These are phyloP conservation scores for Leptographium procerum DNA, from an alignment of 2,329 filamentous ascomycete genomes.

Conservation along the genomic window DNA sequence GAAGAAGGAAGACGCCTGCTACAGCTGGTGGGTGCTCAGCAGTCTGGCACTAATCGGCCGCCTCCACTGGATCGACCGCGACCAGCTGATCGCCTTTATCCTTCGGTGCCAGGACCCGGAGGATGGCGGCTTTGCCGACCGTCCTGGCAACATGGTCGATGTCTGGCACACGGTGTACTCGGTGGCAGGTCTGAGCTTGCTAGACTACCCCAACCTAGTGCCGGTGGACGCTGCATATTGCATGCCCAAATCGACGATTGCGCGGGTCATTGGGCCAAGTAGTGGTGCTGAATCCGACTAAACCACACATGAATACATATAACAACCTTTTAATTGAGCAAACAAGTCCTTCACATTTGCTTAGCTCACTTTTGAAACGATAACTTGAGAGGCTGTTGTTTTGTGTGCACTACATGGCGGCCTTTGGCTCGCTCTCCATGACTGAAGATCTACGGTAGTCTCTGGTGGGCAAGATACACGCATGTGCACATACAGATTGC, in stretches of 20 bases:
- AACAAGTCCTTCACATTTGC: neutral
- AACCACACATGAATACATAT: neutral
- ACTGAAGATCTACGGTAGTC: no score
- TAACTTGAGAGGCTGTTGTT: neutral
- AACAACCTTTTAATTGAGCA: neutral
- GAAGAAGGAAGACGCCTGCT: slow-evolving; percentile 94
- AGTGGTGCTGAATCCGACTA: neutral
- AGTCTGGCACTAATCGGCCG: slow-evolving; percentile 81
- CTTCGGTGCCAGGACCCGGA: slow-evolving; percentile 79
- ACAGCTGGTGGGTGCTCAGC: slow-evolving; percentile 97
- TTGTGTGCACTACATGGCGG: neutral
- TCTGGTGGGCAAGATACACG: no score
- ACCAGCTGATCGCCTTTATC: slow-evolving; percentile 71
- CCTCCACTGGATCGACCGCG: slow-evolving; percentile 84
- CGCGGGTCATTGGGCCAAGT: slow-evolving; percentile 39
- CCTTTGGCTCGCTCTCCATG: no score
- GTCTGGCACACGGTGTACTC: slow-evolving; percentile 94
- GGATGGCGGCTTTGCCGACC: slow-evolving; percentile 74
- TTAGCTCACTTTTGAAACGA: neutral
- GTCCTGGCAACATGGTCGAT: slow-evolving; percentile 90
- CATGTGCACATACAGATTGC: no score
- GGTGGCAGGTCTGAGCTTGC: slow-evolving; percentile 73
- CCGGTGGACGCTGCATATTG: slow-evolving; percentile 84
- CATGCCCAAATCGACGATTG: slow-evolving; percentile 58
- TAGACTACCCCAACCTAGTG: slow-evolving; percentile 64